These are phyloP conservation scores for Eutypella sp. DNA, from an alignment of 2,329 filamentous ascomycete genomes.

Conservation along the genomic window DNA sequence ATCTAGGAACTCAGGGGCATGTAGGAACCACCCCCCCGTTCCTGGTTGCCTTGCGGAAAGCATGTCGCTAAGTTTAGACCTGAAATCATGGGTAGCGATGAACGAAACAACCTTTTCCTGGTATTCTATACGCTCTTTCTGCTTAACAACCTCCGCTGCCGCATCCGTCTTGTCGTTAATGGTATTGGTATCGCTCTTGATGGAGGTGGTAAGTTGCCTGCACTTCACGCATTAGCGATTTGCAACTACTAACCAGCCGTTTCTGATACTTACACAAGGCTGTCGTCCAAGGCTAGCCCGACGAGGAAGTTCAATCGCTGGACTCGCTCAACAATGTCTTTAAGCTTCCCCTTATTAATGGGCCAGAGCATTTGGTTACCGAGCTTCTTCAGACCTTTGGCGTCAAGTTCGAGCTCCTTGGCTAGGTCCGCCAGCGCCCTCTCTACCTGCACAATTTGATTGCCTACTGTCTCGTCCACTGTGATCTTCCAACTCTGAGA, in stretches of 20 bases:
- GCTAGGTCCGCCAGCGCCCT: neutral
- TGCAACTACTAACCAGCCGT: too few relatives aligned
- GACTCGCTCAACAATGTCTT: neutral
- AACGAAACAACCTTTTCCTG: neutral
- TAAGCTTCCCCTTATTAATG: neutral
- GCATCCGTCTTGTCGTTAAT: neutral
- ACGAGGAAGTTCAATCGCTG: neutral
- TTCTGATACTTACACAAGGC: neutral
- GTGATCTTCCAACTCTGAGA: neutral
- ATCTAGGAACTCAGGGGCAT: neutral
- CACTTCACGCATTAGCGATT: neutral
- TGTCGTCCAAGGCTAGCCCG: neutral
- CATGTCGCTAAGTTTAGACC: neutral
- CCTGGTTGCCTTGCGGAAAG: neutral
- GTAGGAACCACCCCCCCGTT: neutral
- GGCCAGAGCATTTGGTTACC: neutral
- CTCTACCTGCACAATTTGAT: neutral
- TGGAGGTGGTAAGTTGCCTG: neutral
- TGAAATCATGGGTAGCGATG: neutral
- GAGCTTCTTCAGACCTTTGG: neutral
- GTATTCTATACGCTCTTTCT: neutral
- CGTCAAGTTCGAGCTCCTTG: neutral
- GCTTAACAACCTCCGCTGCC: neutral
- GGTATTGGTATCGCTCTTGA: neutral
- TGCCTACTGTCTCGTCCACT: neutral